Conservation (phyloP, 495 filamentous ascomycete genomes). For the Cairneyella variabilis region DNA sequence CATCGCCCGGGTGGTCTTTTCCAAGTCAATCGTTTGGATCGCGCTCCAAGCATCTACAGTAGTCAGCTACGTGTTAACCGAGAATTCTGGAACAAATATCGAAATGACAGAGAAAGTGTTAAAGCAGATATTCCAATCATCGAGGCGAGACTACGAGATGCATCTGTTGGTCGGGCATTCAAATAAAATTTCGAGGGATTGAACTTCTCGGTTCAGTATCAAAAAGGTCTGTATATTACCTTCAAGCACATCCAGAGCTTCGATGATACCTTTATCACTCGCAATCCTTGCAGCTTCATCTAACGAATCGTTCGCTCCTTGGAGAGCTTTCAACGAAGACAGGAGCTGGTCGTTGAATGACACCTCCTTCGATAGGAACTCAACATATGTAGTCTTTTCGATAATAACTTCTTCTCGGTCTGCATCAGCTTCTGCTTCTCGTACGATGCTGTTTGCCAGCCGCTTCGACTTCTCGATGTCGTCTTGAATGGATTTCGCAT, state of each 20-base stretch:
- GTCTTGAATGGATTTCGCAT: slow-evolving; percentile 75
- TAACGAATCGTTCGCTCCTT: slow-evolving; percentile 45
- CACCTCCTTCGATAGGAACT: slow-evolving; percentile 69
- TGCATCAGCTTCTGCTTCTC: slow-evolving; percentile 60
- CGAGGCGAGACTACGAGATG: too few species aligned
- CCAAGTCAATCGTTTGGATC: slow-evolving; percentile 38
- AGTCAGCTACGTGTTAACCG: background rate
- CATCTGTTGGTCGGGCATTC: too few species aligned
- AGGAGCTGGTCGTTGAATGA: slow-evolving; percentile 69
- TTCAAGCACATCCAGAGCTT: slow-evolving; percentile 48
- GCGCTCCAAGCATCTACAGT: slow-evolving; percentile 33
- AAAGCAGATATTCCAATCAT: too few species aligned
- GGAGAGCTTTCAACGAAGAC: slow-evolving; percentile 57
- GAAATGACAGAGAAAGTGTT: too few species aligned
- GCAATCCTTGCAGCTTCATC: slow-evolving; percentile 47
- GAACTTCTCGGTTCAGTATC: too few species aligned
- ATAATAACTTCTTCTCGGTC: slow-evolving; percentile 46
- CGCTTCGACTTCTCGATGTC: slow-evolving; percentile 72
- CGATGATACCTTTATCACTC: slow-evolving; percentile 42
- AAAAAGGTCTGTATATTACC: slow-evolving; percentile 26
- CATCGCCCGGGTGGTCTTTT: slow-evolving; percentile 44
- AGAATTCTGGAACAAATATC: too few species aligned
- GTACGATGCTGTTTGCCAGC: slow-evolving; percentile 71
- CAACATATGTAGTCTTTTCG: slow-evolving; percentile 63
- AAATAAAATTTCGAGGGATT: too few species aligned